Evolutionary conservation across 495 filamentous ascomycete species (phyloP).

Genomic region (Xylaria nigripes): DNA sequence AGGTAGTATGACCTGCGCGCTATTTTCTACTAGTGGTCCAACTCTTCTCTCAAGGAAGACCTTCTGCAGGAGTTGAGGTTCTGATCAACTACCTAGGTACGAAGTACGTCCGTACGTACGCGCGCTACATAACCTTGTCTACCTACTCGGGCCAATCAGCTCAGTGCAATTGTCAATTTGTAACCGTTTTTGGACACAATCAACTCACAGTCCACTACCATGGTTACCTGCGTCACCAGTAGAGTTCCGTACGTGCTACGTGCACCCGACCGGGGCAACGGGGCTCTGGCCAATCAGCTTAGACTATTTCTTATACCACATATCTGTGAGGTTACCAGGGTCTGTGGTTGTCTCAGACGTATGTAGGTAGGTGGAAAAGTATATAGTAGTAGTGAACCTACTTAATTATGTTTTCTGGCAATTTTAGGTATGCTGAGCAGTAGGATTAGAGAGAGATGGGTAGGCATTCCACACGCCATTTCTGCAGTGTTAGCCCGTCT

Average conservation of each 20-base stretch:
- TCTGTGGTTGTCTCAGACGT: too few relatives aligned
- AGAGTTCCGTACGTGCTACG: too few relatives aligned
- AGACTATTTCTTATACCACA: neutral
- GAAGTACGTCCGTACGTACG: too few relatives aligned
- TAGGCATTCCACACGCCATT: too few relatives aligned
- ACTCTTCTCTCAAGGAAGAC: neutral
- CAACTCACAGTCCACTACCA: constrained; percentile 4
- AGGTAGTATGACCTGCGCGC: constrained; percentile 9
- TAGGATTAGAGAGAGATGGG: neutral
- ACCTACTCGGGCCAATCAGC: neutral
- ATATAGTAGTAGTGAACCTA: too few relatives aligned
- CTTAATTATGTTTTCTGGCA: too few relatives aligned
- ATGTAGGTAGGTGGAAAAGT: neutral
- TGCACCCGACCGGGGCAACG: too few relatives aligned
- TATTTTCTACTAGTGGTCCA: constrained; percentile 13
- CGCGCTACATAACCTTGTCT: constrained; percentile 2
- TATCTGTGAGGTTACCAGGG: neutral
- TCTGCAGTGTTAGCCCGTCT: constrained; percentile 19
- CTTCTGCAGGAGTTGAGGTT: neutral
- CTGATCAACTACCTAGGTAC: neutral
- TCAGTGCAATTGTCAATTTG: constrained; percentile 22
- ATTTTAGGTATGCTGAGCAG: too few relatives aligned
- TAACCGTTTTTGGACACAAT: constrained; percentile 11
- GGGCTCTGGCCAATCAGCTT: constrained; percentile 14
- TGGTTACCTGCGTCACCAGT: neutral